Percentiles rank a stretch among this genome's conserved stretches.
Evolutionary conservation across 2,329 filamentous ascomycete species (phyloP).

Genomic region (Fusarium sp.): DNA sequence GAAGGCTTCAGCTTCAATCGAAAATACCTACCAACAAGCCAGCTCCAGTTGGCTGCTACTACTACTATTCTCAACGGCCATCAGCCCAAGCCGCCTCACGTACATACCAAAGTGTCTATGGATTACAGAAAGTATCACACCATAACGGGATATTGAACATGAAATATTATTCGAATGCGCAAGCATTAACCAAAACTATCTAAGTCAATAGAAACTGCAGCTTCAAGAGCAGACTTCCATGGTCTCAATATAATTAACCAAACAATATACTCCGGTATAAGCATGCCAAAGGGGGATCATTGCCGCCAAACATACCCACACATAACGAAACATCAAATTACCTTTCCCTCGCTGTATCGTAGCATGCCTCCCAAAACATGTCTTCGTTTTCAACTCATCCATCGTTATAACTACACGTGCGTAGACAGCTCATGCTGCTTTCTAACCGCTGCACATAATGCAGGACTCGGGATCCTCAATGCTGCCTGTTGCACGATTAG

Average conservation of each 20-base stretch:
- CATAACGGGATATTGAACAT: neutral
- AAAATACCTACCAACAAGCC: neutral
- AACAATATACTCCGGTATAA: slow-evolving; percentile 35
- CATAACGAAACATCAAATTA: slow-evolving; percentile 37
- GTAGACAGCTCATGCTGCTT: neutral
- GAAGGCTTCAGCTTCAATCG: neutral
- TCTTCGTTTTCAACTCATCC: slow-evolving; percentile 45
- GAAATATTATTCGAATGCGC: slow-evolving; percentile 9
- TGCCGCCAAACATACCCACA: slow-evolving; percentile 25
- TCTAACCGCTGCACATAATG: slow-evolving; percentile 95
- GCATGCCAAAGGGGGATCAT: slow-evolving; percentile 22
- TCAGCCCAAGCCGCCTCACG: neutral
- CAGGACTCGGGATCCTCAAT: slow-evolving; percentile 97
- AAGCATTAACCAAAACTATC: slow-evolving; percentile 31
- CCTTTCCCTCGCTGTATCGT: slow-evolving; percentile 30
- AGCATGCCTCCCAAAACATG: slow-evolving; percentile 38
- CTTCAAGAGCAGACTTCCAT: slow-evolving; percentile 7
- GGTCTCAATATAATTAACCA: slow-evolving; percentile 10
- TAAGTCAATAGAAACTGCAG: slow-evolving; percentile 18
- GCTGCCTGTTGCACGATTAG: slow-evolving; percentile 69
- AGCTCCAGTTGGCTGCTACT: slow-evolving; percentile 3
- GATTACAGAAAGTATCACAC: neutral
- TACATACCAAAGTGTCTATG: neutral
- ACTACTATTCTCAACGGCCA: neutral
- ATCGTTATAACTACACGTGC: slow-evolving; percentile 44